Conservation (phyloP, 805 yeast genomes). For the Barnettozyma botsteinii region DNA sequence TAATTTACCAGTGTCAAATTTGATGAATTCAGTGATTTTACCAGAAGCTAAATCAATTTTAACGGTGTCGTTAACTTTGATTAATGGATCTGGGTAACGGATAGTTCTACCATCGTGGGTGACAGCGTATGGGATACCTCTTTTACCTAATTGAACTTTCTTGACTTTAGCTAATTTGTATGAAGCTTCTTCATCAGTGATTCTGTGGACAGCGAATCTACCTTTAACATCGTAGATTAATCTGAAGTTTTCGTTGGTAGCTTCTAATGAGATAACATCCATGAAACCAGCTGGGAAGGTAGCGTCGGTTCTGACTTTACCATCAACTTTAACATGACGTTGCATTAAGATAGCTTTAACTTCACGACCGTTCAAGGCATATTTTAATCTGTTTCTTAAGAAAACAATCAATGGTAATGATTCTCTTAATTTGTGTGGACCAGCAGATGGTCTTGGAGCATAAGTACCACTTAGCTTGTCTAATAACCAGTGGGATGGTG, state of each 20-base stretch:
- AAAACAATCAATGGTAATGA: conserved; percentile 95
- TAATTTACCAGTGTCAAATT: conserved; percentile 88
- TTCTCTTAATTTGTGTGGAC: conserved; percentile 99
- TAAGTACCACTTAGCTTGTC: conserved; percentile 99
- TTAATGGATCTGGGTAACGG: conserved; percentile 98
- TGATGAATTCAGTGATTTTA: conserved; percentile 83
- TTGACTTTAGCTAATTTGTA: conserved; percentile 98
- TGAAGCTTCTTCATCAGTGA: conserved; percentile 96
- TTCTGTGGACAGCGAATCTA: conserved; percentile 99
- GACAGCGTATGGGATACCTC: conserved; percentile 96
- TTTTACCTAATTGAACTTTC: conserved; percentile 97
- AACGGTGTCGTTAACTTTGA: conserved; percentile 97
- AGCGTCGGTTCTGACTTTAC: conserved; percentile 98
- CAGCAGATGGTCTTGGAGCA: conserved; percentile 99
- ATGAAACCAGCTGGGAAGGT: conserved; percentile 99
- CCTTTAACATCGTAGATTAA: conserved; percentile 97
- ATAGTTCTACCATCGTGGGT: conserved; percentile 99
- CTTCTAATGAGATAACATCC: conserved; percentile 97
- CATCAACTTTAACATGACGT: conserved; percentile 97
- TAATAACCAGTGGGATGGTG: conserved; percentile 99
- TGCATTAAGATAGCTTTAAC: conserved; percentile 97
- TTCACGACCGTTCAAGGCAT: conserved; percentile 98
- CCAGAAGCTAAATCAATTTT: conserved; percentile 95
- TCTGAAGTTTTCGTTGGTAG: conserved; percentile 99
- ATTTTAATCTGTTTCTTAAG: conserved; percentile 97